Conservation (phyloP, 495 filamentous ascomycete species). For the Pseudoneurospora amorphoporcata region DNA sequence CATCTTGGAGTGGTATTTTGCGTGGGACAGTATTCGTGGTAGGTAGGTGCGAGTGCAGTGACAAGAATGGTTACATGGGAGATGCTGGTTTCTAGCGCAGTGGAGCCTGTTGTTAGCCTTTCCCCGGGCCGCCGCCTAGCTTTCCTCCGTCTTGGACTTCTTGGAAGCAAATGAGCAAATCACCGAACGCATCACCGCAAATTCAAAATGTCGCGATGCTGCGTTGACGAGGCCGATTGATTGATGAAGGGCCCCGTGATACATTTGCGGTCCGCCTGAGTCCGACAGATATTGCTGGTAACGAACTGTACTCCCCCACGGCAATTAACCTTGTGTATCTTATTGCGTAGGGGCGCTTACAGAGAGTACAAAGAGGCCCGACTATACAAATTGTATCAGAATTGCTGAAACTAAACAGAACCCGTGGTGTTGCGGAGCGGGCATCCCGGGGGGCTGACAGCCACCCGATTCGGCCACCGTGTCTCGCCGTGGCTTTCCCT, state of each 20-base stretch:
- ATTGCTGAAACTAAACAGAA: not conserved
- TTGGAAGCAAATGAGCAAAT: not conserved
- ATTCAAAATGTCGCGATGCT: not conserved
- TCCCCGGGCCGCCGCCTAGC: not conserved
- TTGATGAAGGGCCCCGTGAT: not conserved
- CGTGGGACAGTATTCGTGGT: not conserved
- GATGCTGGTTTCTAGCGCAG: not conserved
- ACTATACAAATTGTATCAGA: not conserved
- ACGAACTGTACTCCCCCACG: not conserved
- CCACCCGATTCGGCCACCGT: constrained; percentile 20
- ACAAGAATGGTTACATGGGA: not conserved
- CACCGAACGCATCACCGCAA: not conserved
- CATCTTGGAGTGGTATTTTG: not conserved
- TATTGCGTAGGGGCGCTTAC: not conserved
- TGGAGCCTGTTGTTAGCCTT: not conserved
- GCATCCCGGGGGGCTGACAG: not conserved
- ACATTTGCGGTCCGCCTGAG: not conserved
- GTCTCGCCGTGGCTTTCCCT: not conserved
- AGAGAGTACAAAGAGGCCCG: not conserved
- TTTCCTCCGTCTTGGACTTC: not conserved
- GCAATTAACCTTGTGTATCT: not conserved
- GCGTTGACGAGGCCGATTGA: not conserved
- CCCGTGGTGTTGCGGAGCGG: not conserved
- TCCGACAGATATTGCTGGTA: not conserved
- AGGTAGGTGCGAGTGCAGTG: not conserved